Conservation (phyloP, 352 stramenopile genomes). For the Halophytophthora polymorphica region DNA sequence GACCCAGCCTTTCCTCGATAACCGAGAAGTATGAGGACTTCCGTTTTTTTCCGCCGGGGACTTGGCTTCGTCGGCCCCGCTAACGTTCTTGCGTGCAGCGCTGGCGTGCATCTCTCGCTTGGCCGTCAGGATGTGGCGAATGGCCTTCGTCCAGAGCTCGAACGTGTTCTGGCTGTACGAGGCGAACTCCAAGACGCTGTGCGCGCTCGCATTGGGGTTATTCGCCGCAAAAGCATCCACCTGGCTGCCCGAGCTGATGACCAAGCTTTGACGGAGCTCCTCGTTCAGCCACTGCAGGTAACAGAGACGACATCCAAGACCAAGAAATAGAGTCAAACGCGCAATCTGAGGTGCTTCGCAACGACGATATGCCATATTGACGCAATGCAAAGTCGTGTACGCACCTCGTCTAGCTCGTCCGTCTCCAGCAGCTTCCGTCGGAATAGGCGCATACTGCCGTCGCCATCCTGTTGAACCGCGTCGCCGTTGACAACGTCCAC, state of each 20-base stretch:
- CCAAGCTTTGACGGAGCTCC: slow-evolving; percentile 56
- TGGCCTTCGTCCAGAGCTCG: slow-evolving; percentile 83
- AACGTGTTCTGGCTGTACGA: slow-evolving; percentile 83
- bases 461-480: slow-evolving; percentile 20
- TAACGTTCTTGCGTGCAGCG: slow-evolving; percentile 17
- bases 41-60: slow-evolving; percentile 7
- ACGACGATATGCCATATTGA: background rate
- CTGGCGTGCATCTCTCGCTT: slow-evolving; percentile 42
- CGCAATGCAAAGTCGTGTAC: background rate
- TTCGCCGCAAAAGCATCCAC: slow-evolving; percentile 47
- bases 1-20: slow-evolving; percentile 40
- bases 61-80: slow-evolving; percentile 11
- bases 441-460: slow-evolving; percentile 49
- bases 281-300: slow-evolving; percentile 64
- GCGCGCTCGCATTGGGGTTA: slow-evolving; percentile 55
- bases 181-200: slow-evolving; percentile 72
- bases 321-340: background rate
- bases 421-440: slow-evolving; percentile 73
- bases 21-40: background rate
- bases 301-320: background rate
- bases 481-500: slow-evolving; percentile 57
- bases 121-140: slow-evolving; percentile 59
- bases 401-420: slow-evolving; percentile 73
- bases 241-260: slow-evolving; percentile 38
- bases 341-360: background rate